Conservation (phyloP, 176 grass and related monocot species). For the Triticum timopheevii region DNA sequence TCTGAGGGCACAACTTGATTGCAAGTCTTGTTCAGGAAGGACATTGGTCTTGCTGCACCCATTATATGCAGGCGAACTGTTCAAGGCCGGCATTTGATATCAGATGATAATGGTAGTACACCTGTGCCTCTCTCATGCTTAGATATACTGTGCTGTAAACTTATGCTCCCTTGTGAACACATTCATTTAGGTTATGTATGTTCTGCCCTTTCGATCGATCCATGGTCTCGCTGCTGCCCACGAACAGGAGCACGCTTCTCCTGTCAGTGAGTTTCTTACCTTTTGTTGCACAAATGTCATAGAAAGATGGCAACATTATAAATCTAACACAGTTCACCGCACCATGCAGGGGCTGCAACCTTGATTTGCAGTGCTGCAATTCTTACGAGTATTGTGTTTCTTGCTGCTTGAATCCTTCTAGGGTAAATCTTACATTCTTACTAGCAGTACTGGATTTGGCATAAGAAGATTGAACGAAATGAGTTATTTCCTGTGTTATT, state of each 20-base stretch:
- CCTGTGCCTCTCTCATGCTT: neutral
- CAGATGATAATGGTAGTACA: slow-evolving; percentile 81
- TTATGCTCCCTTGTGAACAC: neutral
- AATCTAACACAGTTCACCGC: slow-evolving; percentile 24
- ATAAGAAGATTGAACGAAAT: neutral
- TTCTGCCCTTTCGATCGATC: slow-evolving; percentile 66
- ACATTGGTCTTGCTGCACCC: slow-evolving; percentile 50
- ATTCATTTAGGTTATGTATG: slow-evolving; percentile 81
- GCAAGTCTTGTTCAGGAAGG: slow-evolving; percentile 54
- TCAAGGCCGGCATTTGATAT: slow-evolving; percentile 78
- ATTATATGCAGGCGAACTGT: slow-evolving; percentile 77
- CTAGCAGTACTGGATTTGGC: neutral
- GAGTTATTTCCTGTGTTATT: neutral
- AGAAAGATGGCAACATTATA: neutral
- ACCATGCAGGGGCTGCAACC: slow-evolving; percentile 76
- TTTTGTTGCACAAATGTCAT: neutral
- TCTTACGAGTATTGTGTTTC: slow-evolving; percentile 97
- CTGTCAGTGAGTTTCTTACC: slow-evolving; percentile 83
- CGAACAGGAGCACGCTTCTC: slow-evolving; percentile 57
- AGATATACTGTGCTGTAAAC: neutral
- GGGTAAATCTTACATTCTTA: slow-evolving; percentile 45
- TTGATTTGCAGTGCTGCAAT: slow-evolving; percentile 71
- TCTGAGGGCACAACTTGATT: neutral
- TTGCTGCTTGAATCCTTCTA: slow-evolving; percentile 87
- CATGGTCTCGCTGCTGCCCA: slow-evolving; percentile 76